Base-by-base conservation (phyloP, 2,329 filamentous ascomycete species). In the Ramularia endophylla region DNA sequence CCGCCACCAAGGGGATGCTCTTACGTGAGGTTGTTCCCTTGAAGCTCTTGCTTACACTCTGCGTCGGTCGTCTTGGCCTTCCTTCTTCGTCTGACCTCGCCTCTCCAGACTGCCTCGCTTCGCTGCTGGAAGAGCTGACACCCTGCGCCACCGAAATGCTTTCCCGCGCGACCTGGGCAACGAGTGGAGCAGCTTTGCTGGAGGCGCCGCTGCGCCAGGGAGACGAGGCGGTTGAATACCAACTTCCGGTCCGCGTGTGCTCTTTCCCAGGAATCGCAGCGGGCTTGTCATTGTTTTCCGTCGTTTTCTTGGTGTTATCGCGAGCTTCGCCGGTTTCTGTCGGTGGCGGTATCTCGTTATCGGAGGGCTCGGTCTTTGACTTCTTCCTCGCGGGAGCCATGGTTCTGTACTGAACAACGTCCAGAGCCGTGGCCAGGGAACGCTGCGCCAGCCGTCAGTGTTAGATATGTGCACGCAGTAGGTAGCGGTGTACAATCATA, bases 121-220 rank as follows among this genome's bases (percentile, higher is more conserved):
- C 32, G 11, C 32, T 22, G 8, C 17, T 19, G 17, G 32, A 34
- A 8, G 63, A 63, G 3, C 66, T 68, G 1, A 67, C 60, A 16
- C 68, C 67, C 34, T 65, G 64, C 33, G 62, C 62, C 4, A 69
- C 69, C 19, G 59, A 62, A 18, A 72, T 67, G 48, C 64, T 71
- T 51, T 73, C 68, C 18, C 60, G 61, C 7, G 66, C 66, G 6
- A 69, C 66, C 51, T 68, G 62, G n/a, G 69, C 68, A 7, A 70
- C 66, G 11, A 70, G 62, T 1, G 69, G 64, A 8, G 65, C 64
- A 8, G 70, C 66, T 55, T 73, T 73, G 18, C 63, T 60, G 22
- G 22, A 6, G 11, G 22, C 11, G 5, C 42, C 43, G 44, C 50
- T 34, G 13, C 63, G 60, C 69, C 68, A 61, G 28, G 58, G 32